Evolutionary conservation across 306 rosid species (phyloP), one percentile per base, ranked within the genome.

Genomic region (Gastrolobium villosum): DNA sequence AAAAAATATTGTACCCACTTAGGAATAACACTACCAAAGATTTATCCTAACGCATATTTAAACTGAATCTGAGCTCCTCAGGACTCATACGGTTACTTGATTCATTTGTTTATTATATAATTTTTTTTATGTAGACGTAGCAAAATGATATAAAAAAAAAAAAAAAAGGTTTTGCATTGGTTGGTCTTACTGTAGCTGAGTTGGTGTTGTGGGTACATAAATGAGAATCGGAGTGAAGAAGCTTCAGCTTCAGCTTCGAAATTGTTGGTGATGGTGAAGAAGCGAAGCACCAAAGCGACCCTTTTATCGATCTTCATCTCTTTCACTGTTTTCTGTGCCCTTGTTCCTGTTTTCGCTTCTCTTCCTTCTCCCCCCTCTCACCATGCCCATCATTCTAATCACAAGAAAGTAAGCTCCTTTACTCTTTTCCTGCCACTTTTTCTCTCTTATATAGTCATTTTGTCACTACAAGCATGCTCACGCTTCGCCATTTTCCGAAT

Each of bases 331-430:
- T 75, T 87, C 2, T 88, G 84, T 13, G 55, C 87, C 46, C 77
- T 87, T 30, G 75, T 87, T 45, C 89, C 96, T 72, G 87, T 83
- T 53, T 87, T 93, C 44, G 90, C 92, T 82, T 84, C 81, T 45
- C 87, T 89, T 41, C 93, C 94, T 79, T 81, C 93, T 64, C 60
- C 86, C 0, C 26, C 76, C 14, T 66, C 89, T 30, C 89, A 75
- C 41, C 77, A 72, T 37, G 74, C 26, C 53, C 68, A 50, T 34
- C 87, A 10, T 71, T 72, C 80, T 48, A 65, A 8, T 28, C 50
- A 50, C 77, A 83, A 69, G 10, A 74, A 57, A 45, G 97, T 91
- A 77, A 43, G 80, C 70, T 52, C 1, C 72, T 81, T 66, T 65
- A 62, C 85, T 62, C 81, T 76, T 28, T 59, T 10, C 34, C 48